These are phyloP conservation scores for Pseudotulostoma volvatum DNA, from an alignment of 495 filamentous ascomycete species.

Conservation along the genomic window DNA sequence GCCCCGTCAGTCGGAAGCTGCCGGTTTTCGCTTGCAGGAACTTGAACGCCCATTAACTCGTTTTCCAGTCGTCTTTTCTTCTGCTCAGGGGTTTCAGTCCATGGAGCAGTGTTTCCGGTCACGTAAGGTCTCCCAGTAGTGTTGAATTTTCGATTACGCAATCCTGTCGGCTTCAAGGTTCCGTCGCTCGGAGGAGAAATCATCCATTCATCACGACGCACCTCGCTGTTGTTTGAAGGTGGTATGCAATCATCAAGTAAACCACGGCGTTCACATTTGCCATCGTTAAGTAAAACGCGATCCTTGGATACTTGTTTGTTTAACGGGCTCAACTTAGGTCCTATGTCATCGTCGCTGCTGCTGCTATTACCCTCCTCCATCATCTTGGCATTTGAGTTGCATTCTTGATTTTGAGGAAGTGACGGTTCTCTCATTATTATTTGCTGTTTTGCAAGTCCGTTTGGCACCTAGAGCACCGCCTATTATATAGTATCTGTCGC, in stretches of 20 bases:
- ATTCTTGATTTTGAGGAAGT: too few relatives aligned
- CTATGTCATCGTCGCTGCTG: conserved; percentile 52
- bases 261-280: conserved; percentile 6
- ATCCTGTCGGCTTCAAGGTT: conserved; percentile 68
- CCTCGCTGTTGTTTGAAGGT: conserved; percentile 23
- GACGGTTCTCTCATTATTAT: too few relatives aligned
- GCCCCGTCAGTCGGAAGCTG: too few relatives aligned
- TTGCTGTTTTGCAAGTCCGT: too few relatives aligned
- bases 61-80: conserved; percentile 66
- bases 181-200: conserved; percentile 56
- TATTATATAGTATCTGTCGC: too few relatives aligned
- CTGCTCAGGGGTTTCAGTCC: conserved; percentile 86
- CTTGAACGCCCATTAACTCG: conserved; percentile 61
- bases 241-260: conserved; percentile 10
- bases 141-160: conserved; percentile 71
- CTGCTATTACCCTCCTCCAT: conserved; percentile 17
- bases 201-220: conserved; percentile 85
- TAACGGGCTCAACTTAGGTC: conserved; percentile 58
- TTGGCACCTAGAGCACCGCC: too few relatives aligned
- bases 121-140: conserved; percentile 31
- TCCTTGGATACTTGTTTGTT: conserved; percentile 12
- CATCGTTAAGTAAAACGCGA: conserved; percentile 11
- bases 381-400: too few relatives aligned
- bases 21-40: background rate
- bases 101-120: conserved; percentile 40